Evolutionary conservation across 2,329 filamentous ascomycete genomes (phyloP), one percentile per base, ranked within the genome.

Genomic region (Magnaporthales sp.): DNA sequence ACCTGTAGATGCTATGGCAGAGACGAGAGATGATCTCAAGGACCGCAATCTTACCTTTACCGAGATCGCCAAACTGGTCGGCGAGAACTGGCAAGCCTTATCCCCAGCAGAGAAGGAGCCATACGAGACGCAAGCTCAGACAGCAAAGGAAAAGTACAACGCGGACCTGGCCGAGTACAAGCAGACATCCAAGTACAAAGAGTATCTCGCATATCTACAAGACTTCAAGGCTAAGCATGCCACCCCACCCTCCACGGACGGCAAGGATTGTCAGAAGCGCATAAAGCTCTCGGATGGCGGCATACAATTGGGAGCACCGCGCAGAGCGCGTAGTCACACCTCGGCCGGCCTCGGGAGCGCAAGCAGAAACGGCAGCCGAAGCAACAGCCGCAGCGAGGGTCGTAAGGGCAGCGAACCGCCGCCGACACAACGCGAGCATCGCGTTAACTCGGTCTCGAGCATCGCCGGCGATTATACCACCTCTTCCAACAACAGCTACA

Each of bases 11-110:
- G 51, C 3, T 11, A n/a, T 64, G 62, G 60, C 64, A 91, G 89
- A 90, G 77, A 90, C 92, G 77, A 86, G 91, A 71, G 91, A 94
- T 71, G 86, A 91, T 26, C 78, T 94, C 27, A 92, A 91, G 74
- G 90, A 88, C 3, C 87, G 90, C 67, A 91, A 90, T 63, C 78
- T 94, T 4, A 90, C 89, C 0, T 95, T 95, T 72, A 93, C 91
- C 1, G 91, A 93, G 72, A 93, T 94, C 69, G 91, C 91, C 11
- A 93, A 93, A 73, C 79, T 92, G 1, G 91, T 93, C 1, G 91
- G 91, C 7, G 91, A 94, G 73, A 86, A 90, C 73, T 94, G 91
- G 91, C 91, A 94, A 74, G 88, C 86, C 65, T 77, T 94, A 9
- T 81, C 85, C 1, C 81, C 86, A 0, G 77, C 80, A 0, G 88